Base-by-base conservation (phyloP, 139 green algal genomes). In the Picochlorum sp. region DNA sequence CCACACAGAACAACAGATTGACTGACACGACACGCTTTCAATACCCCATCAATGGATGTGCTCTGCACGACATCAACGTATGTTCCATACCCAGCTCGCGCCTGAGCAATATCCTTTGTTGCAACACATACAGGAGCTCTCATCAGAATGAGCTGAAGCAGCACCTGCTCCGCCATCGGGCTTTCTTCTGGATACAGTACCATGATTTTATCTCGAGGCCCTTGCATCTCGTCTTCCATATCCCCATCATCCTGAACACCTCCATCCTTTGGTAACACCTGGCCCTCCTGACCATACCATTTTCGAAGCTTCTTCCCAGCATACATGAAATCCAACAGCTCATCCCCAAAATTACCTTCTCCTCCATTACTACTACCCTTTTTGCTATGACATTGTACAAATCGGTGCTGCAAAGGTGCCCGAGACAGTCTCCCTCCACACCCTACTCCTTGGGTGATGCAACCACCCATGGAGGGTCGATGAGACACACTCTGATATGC, bases 251-350 rank as follows among this genome's bases (percentile, higher is more conserved):
- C 16, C 1, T 9, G n/a, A 15, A 34, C 4, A 30, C 23, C 20
- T n/a, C 21, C 21, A 30, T 38, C 70, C 3, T 50, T 57, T 7
- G 70, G 70, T 34, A 77, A 38, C 38, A 77, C 70, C 47, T 72
- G 45, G 10, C 70, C 70, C 28, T 72, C 64, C 23, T 65, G 50
- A 6, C 64, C 64, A 70, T 70, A 70, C 70, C 70, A 77, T 56
- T 65, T 68, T 55, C 70, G 28, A 21, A 77, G 63, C 57, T 75
- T 74, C 56, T 57, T 69, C 20, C 60, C 68, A 47, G 63, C 63
- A 51, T 67, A 75, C 70, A 76, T 76, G 15, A 76, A 76, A 51
- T 77, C 70, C 3, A 77, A 34, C 21, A 77, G 55, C 26, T 77
- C 70, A 30, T 77, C 70, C 14, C 70, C 70, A 16, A 77, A 26